Percentiles rank a stretch among this genome's conserved stretches.
Conservation (phyloP, 2,329 filamentous ascomycete genomes). For the Pseudocercospora fuligena region DNA sequence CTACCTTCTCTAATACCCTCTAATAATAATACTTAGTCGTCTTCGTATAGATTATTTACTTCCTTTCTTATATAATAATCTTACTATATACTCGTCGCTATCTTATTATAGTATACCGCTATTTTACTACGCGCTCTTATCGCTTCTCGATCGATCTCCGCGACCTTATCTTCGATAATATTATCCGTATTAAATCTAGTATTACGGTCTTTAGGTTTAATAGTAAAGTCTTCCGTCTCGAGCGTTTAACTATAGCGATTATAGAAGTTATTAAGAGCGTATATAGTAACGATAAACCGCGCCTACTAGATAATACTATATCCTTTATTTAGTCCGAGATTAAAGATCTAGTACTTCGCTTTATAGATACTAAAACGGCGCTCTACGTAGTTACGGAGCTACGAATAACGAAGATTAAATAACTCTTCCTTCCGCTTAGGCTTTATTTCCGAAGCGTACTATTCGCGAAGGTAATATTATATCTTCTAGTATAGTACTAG, state of each 20-base stretch:
- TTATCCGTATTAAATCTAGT: background rate
- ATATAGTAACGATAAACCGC: background rate
- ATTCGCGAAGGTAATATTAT: no score
- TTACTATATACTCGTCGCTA: no score
- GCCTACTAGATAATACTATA: background rate
- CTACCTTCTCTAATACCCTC: no score
- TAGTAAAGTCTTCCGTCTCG: background rate
- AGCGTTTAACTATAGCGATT: background rate
- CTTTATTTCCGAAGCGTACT: no score
- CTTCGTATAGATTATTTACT: no score
- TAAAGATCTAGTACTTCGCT: background rate
- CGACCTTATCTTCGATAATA: background rate
- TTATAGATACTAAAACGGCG: slow-evolving; percentile 11
- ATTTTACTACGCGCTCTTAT: background rate
- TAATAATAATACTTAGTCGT: no score
- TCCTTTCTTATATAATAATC: no score
- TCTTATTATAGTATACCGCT: no score
- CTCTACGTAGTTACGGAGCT: slow-evolving; percentile 11
- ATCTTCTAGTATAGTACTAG: no score
- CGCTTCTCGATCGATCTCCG: background rate
- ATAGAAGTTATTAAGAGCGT: background rate
- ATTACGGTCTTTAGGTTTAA: no score
- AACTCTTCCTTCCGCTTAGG: no score
- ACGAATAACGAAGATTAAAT: slow-evolving; percentile 7
- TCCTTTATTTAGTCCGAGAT: background rate